Evolutionary conservation across 2,329 filamentous ascomycete species (phyloP).

Genomic region (Stenocarpella maydis): DNA sequence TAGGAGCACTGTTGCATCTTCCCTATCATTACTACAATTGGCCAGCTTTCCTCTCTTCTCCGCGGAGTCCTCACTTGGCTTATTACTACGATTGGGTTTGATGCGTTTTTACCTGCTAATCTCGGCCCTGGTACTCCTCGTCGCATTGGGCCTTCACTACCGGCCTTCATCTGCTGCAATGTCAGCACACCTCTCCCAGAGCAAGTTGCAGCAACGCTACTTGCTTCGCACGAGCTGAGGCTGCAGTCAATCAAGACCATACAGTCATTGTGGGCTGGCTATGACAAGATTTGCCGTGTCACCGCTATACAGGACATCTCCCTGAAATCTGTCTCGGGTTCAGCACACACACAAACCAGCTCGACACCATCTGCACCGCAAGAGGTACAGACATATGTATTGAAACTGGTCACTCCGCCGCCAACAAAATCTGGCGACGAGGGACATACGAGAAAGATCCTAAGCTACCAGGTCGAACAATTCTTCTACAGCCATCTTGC

Average conservation of each 20-base stretch:
- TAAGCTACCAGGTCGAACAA: conserved; percentile 74
- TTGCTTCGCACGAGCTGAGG: conserved; percentile 1
- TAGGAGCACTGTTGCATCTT: background rate
- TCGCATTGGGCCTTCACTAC: background rate
- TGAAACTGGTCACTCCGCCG: conserved; percentile 53
- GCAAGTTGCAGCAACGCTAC: conserved; percentile 16
- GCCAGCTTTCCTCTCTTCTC: background rate
- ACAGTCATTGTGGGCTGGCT: conserved; percentile 60
- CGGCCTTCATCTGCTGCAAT: background rate
- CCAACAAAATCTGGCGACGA: conserved; percentile 54
- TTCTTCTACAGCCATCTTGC: conserved; percentile 69
- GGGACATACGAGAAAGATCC: conserved; percentile 70
- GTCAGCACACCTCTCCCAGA: background rate
- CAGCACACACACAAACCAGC: background rate
- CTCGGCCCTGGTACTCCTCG: conserved; percentile 3
- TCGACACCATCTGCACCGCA: conserved; percentile 23
- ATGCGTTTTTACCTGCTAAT: background rate
- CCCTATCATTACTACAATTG: background rate
- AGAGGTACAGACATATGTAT: conserved; percentile 60
- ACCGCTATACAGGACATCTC: conserved; percentile 47
- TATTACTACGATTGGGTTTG: background rate
- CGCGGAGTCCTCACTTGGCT: background rate
- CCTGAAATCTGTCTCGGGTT: background rate
- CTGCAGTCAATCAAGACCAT: conserved; percentile 49
- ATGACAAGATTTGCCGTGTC: conserved; percentile 64